phyloP scores from a whole-genome alignment of 2,329 filamentous ascomycete species.

The Verticillium alfalfae region DNA sequence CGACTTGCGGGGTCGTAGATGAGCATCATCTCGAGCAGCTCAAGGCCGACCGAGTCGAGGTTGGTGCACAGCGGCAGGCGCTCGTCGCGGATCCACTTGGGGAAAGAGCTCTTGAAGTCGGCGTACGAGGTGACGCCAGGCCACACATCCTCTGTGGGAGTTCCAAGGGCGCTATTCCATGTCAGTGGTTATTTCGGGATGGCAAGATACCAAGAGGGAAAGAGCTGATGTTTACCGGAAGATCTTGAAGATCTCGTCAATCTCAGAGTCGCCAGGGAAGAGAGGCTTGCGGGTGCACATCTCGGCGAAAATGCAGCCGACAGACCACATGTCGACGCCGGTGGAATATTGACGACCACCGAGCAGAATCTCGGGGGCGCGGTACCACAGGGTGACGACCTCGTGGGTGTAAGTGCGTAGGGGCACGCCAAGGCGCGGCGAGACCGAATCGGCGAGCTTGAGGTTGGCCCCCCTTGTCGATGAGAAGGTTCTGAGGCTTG shows the following conservation, averaged over 20 bases:
- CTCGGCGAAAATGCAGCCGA: conserved; percentile 91
- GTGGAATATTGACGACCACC: conserved; percentile 90
- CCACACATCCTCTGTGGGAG: conserved; percentile 76
- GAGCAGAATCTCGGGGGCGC: conserved; percentile 82
- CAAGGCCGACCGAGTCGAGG: conserved; percentile 66
- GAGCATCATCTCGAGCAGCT: conserved; percentile 65
- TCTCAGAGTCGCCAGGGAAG: conserved; percentile 87
- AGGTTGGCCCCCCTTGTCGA: conserved; percentile 79
- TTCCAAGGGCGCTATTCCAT: conserved; percentile 64
- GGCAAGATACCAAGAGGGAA: no score
- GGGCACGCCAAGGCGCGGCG: conserved; percentile 84
- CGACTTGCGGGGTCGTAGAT: conserved; percentile 83
- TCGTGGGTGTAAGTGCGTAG: conserved; percentile 91
- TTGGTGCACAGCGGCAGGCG: conserved; percentile 61
- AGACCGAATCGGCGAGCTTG: conserved; percentile 85
- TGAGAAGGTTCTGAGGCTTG: conserved; percentile 87
- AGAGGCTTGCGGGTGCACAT: conserved; percentile 93
- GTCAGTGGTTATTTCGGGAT: neutral
- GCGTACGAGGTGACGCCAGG: conserved; percentile 92
- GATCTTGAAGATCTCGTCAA: conserved; percentile 86
- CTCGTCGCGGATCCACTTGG: conserved; percentile 77
- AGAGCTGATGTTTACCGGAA: conserved; percentile 59
- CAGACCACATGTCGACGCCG: conserved; percentile 93
- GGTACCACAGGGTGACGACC: conserved; percentile 92
- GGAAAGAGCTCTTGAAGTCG: conserved; percentile 88